Evolutionary conservation across 768 basidiomycete species (phyloP).

Genomic region (Suillus alpinus): DNA sequence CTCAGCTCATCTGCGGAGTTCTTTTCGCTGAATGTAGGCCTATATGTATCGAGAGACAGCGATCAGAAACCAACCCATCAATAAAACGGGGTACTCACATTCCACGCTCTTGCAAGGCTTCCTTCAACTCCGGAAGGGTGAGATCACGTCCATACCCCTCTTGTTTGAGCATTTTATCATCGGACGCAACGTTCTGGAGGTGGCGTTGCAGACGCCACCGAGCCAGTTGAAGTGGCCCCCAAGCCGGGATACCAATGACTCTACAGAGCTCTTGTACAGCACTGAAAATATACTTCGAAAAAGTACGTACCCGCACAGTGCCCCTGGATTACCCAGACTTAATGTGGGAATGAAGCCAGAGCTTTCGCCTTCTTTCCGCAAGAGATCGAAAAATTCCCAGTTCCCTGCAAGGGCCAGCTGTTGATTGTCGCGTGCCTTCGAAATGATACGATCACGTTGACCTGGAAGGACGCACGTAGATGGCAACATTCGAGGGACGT

Average conservation of each 20-base stretch:
- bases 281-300: not conserved
- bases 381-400: conserved; percentile 34
- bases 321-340: conserved; percentile 24
- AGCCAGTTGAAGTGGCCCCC: conserved; percentile 35
- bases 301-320: conserved; percentile 57
- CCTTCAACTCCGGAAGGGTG: conserved; percentile 52
- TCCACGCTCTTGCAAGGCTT: conserved; percentile 74
- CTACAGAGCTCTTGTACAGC: conserved; percentile 14
- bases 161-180: conserved; percentile 60
- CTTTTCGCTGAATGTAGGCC: conserved; percentile 35
- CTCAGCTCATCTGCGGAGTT: conserved; percentile 44
- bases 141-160: conserved; percentile 47
- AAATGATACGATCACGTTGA: conserved; percentile 64
- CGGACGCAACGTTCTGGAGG: conserved; percentile 43
- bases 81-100: conserved; percentile 48
- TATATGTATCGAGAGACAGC: not conserved
- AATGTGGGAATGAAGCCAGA: conserved; percentile 25
- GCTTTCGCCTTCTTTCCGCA: conserved; percentile 31
- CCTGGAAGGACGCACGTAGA: conserved; percentile 85
- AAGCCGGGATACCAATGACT: conserved; percentile 36
- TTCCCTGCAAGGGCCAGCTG: conserved; percentile 39
- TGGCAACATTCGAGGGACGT: conserved; percentile 80
- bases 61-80: not conserved
- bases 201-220: conserved; percentile 35
- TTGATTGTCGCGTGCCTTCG: conserved; percentile 47